These are phyloP conservation scores for Flaveria brownii DNA, from an alignment of 129 eudicot species.

Conservation along the genomic window DNA sequence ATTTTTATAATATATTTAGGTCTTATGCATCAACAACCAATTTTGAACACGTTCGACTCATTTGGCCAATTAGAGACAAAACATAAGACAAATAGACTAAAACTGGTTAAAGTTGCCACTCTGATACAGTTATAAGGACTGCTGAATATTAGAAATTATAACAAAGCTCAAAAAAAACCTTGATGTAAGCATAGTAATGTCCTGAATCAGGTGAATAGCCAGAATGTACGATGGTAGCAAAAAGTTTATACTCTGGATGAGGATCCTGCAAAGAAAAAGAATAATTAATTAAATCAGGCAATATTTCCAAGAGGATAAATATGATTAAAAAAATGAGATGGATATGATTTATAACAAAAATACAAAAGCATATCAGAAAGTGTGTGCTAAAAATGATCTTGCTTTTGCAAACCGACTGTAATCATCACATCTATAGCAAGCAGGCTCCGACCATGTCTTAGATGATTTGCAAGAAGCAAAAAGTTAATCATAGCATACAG, in stretches of 20 bases:
- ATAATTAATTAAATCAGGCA: slow-evolving; percentile 16
- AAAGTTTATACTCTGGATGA: slow-evolving; percentile 84
- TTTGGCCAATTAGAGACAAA: background rate
- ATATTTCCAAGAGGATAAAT: background rate
- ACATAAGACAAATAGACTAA: background rate
- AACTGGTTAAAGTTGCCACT: background rate
- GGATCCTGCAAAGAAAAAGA: slow-evolving; percentile 59
- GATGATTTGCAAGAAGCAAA: background rate
- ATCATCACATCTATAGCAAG: background rate
- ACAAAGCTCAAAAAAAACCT: slow-evolving; percentile 48
- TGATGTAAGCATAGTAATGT: slow-evolving; percentile 95
- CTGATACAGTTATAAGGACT: background rate
- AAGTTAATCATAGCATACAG: background rate
- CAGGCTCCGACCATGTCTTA: background rate
- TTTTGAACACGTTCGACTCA: background rate
- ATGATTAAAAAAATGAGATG: background rate
- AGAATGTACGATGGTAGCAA: slow-evolving; percentile 93
- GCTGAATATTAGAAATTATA: slow-evolving; percentile 19
- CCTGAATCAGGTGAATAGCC: slow-evolving; percentile 97
- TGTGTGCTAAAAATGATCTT: background rate
- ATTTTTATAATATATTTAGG: background rate
- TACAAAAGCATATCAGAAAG: background rate
- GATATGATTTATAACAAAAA: background rate
- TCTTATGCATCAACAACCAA: background rate
- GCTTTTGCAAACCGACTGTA: background rate